phyloP scores from a whole-genome alignment of 2,329 filamentous ascomycete genomes.

The Grosmannia clavigera region DNA sequence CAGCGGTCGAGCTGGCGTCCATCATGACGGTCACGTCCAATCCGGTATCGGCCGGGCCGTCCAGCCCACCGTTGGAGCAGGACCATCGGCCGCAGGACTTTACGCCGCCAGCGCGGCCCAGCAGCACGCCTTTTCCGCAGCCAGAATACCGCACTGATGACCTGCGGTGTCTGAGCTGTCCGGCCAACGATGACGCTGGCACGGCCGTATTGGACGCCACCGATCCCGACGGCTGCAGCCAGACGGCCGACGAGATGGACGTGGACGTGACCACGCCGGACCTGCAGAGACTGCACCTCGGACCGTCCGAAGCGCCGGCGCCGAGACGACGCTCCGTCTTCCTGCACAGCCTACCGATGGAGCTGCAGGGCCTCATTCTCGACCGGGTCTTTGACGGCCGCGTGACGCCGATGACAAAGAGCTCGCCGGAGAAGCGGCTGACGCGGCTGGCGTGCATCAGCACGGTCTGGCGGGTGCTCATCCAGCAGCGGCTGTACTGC shows the following conservation, averaged over 20 bases:
- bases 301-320: constrained; percentile 10
- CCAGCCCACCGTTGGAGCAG: constrained; percentile 37
- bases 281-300: neutral
- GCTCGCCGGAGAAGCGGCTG: constrained; percentile 46
- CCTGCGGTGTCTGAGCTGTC: constrained; percentile 27
- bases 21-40: constrained; percentile 38
- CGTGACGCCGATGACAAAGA: constrained; percentile 46
- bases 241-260: neutral
- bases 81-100: constrained; percentile 34
- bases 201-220: constrained; percentile 12
- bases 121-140: constrained; percentile 47
- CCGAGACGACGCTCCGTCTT: constrained; percentile 17
- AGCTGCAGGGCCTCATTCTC: constrained; percentile 61
- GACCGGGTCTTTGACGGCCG: constrained; percentile 60
- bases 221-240: constrained; percentile 12
- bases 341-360: constrained; percentile 46
- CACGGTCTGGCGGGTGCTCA: constrained; percentile 50
- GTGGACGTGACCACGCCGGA: neutral
- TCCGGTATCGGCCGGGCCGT: constrained; percentile 40
- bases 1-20: constrained; percentile 29
- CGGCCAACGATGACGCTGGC: constrained; percentile 18
- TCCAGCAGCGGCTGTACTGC: constrained; percentile 61
- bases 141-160: constrained; percentile 35
- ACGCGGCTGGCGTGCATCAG: constrained; percentile 53
- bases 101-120: constrained; percentile 39